Evolutionary conservation across 108 stramenopile species (phyloP).

Genomic region (Nannochloropsis gaditana): DNA sequence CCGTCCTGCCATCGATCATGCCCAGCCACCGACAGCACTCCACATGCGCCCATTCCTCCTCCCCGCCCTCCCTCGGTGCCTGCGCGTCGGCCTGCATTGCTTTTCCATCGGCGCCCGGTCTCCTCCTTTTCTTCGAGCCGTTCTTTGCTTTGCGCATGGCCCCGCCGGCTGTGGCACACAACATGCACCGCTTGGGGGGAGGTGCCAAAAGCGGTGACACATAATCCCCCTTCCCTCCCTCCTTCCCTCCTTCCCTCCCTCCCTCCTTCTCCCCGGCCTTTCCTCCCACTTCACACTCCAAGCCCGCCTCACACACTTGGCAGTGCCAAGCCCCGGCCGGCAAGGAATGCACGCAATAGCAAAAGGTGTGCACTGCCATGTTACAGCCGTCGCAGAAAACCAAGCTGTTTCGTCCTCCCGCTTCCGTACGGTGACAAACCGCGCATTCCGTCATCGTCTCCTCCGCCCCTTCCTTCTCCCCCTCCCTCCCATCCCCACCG

Average conservation of each 20-base stretch:
- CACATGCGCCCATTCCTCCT: slow-evolving; percentile 11
- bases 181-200: neutral
- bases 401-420: neutral
- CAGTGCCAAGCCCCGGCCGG: neutral
- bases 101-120: neutral
- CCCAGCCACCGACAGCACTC: neutral
- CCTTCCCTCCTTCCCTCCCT: neutral
- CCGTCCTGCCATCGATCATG: neutral
- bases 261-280: neutral
- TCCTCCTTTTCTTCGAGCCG: neutral
- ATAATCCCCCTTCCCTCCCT: neutral
- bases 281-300: neutral
- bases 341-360: neutral
- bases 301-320: neutral
- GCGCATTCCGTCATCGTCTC: neutral
- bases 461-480: neutral
- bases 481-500: neutral
- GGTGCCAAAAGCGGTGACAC: neutral
- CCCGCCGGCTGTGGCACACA: neutral
- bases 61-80: neutral
- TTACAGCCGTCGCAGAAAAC: neutral
- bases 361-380: neutral
- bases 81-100: neutral
- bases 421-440: neutral
- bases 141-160: neutral